Conservation (phyloP, 805 yeast genomes). For the Spathaspora arborariae region DNA sequence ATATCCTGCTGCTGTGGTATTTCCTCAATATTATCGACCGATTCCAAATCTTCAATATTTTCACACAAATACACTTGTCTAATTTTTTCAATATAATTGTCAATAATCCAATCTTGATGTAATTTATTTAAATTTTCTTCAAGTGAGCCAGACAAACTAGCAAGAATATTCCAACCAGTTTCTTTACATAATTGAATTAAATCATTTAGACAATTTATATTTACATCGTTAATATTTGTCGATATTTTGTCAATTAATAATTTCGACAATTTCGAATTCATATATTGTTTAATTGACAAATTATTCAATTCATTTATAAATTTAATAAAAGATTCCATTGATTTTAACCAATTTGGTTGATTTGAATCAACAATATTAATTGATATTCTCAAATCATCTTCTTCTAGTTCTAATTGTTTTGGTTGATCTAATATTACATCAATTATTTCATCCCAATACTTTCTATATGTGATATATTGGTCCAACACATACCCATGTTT, state of each 20-base stretch:
- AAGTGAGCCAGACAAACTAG: slow-evolving; percentile 11
- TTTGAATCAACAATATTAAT: neutral
- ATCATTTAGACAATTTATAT: slow-evolving; percentile 18
- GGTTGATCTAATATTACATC: neutral
- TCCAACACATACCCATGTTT: slow-evolving; percentile 7
- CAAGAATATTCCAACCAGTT: slow-evolving; percentile 13
- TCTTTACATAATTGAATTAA: slow-evolving; percentile 10
- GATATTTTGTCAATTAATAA: slow-evolving; percentile 26
- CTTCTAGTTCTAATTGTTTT: neutral
- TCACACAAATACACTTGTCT: slow-evolving; percentile 16
- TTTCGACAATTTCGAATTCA: slow-evolving; percentile 25
- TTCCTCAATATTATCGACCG: slow-evolving; percentile 1
- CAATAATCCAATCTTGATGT: slow-evolving; percentile 28
- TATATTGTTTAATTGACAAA: slow-evolving; percentile 20
- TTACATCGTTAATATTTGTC: slow-evolving; percentile 22
- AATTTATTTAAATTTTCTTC: slow-evolving; percentile 23
- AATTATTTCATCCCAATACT: slow-evolving; percentile 8
- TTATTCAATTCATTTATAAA: slow-evolving; percentile 26
- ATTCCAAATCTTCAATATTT: slow-evolving; percentile 1
- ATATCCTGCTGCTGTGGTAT: slow-evolving; percentile 7
- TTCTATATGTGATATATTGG: slow-evolving; percentile 2
- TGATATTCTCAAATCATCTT: neutral
- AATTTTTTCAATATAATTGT: slow-evolving; percentile 28
- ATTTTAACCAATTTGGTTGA: neutral
- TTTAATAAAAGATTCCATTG: slow-evolving; percentile 16